Conservation (phyloP, 1,284 basidiomycete species). For the Apiotrichum siamense region DNA sequence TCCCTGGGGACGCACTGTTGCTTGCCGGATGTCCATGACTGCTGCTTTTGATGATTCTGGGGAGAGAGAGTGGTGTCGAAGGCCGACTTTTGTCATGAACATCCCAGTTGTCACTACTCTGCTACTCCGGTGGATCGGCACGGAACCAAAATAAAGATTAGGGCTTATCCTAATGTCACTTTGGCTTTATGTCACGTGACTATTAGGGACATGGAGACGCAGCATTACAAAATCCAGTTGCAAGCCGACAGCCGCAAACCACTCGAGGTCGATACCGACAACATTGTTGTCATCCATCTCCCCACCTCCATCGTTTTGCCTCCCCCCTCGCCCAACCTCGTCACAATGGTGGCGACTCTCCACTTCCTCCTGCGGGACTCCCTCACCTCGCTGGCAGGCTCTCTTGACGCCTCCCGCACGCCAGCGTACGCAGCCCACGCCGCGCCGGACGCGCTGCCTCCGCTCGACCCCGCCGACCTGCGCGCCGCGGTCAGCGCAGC, state of each 20-base stretch:
- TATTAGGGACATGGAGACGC: too few relatives aligned
- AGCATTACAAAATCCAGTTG: too few relatives aligned
- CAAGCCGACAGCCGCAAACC: not conserved
- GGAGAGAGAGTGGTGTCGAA: too few relatives aligned
- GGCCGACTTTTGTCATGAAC: too few relatives aligned
- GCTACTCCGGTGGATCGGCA: not conserved
- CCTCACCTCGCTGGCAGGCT: not conserved
- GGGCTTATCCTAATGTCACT: too few relatives aligned
- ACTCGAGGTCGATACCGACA: not conserved
- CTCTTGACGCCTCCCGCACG: not conserved
- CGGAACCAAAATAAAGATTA: not conserved
- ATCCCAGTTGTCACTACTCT: too few relatives aligned
- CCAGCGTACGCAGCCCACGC: not conserved
- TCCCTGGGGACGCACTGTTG: slow-evolving; percentile 39
- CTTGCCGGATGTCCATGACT: slow-evolving; percentile 52
- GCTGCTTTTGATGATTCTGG: not conserved
- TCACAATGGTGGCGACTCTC: not conserved
- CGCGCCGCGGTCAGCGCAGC: slow-evolving; percentile 39
- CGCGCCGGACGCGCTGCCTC: not conserved
- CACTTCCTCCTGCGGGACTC: not conserved
- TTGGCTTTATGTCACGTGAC: too few relatives aligned
- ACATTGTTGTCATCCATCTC: not conserved
- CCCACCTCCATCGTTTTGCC: not conserved
- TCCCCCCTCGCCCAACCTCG: not conserved
- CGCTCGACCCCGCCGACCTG: slow-evolving; percentile 12